Percentiles rank a stretch among this genome's conserved stretches.
Evolutionary conservation across 1,139 yeast species (phyloP).

Genomic region (Blastobotrys petasosporus): DNA sequence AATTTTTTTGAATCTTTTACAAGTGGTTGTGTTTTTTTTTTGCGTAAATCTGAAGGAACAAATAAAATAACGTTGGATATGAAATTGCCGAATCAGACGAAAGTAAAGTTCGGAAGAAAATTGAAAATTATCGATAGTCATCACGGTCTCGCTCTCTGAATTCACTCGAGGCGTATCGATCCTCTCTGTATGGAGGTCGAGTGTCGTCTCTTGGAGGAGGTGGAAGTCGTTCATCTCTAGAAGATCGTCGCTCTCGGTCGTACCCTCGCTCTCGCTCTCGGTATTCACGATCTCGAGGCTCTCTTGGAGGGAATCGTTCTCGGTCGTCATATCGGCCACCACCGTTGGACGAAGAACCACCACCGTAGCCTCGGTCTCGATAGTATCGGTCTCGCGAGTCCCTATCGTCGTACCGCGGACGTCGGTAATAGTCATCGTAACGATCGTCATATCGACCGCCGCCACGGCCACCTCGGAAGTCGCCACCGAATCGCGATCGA

Average conservation of each 20-base stretch:
- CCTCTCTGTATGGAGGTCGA: slow-evolving; percentile 18
- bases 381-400: slow-evolving; percentile 24
- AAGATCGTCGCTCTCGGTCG: slow-evolving; percentile 22
- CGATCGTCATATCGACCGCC: slow-evolving; percentile 15
- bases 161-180: slow-evolving; percentile 16
- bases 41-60: too few species aligned
- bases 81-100: too few species aligned
- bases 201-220: slow-evolving; percentile 15
- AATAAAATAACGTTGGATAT: too few species aligned
- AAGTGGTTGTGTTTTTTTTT: too few species aligned
- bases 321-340: slow-evolving; percentile 19
- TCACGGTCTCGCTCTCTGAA: slow-evolving; percentile 20
- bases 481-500: slow-evolving; percentile 14
- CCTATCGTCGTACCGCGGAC: slow-evolving; percentile 28
- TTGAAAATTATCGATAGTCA: slow-evolving; percentile 6
- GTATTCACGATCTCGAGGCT: slow-evolving; percentile 17
- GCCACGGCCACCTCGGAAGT: slow-evolving; percentile 20
- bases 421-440: slow-evolving; percentile 18
- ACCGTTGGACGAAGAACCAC: slow-evolving; percentile 21
- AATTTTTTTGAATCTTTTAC: too few species aligned
- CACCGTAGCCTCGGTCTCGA: slow-evolving; percentile 26
- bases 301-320: slow-evolving; percentile 19
- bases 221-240: slow-evolving; percentile 19
- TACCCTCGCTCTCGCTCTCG: slow-evolving; percentile 17
- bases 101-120: background rate